Evolutionary conservation across 805 yeast species (phyloP).

Genomic region (Yamadazyma phyllophila): DNA sequence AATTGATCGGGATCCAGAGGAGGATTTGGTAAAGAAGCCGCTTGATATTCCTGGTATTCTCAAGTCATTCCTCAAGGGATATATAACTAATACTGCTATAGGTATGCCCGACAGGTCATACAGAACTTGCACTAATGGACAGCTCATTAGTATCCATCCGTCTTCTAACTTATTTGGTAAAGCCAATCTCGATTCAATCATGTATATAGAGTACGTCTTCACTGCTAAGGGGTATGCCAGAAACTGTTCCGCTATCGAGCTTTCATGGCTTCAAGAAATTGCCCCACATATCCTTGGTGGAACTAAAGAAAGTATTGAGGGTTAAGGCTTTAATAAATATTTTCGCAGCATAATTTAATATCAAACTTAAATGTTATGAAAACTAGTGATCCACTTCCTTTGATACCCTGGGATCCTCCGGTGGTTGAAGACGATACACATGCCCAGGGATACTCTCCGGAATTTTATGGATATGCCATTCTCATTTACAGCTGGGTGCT

Average conservation of each 20-base stretch:
- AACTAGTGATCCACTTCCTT: slow-evolving; percentile 13
- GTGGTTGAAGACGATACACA: slow-evolving; percentile 6
- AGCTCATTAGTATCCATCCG: slow-evolving; percentile 84
- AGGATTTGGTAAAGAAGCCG: slow-evolving; percentile 21
- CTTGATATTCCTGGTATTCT: slow-evolving; percentile 58
- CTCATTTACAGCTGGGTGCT: slow-evolving; percentile 29
- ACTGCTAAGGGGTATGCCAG: slow-evolving; percentile 93
- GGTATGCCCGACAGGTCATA: slow-evolving; percentile 94
- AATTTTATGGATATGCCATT: slow-evolving; percentile 28
- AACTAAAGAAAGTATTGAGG: slow-evolving; percentile 26
- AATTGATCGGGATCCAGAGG: slow-evolving; percentile 24
- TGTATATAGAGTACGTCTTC: slow-evolving; percentile 93
- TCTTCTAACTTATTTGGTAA: slow-evolving; percentile 84
- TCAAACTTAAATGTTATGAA: slow-evolving; percentile 2
- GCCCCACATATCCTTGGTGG: slow-evolving; percentile 64
- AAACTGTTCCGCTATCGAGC: slow-evolving; percentile 75
- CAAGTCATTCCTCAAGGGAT: slow-evolving; percentile 81
- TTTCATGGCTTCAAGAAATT: slow-evolving; percentile 82
- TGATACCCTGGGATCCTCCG: slow-evolving; percentile 14
- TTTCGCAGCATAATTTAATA: slow-evolving; percentile 3
- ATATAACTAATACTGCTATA: slow-evolving; percentile 83
- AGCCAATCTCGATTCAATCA: slow-evolving; percentile 70
- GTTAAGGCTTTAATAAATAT: background rate
- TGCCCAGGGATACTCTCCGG: background rate
- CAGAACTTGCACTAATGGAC: slow-evolving; percentile 81